Percentiles rank a stretch among this genome's conserved stretches.
Evolutionary conservation across 441 rosid species (phyloP).

Genomic region (Aquilaria agallochum): DNA sequence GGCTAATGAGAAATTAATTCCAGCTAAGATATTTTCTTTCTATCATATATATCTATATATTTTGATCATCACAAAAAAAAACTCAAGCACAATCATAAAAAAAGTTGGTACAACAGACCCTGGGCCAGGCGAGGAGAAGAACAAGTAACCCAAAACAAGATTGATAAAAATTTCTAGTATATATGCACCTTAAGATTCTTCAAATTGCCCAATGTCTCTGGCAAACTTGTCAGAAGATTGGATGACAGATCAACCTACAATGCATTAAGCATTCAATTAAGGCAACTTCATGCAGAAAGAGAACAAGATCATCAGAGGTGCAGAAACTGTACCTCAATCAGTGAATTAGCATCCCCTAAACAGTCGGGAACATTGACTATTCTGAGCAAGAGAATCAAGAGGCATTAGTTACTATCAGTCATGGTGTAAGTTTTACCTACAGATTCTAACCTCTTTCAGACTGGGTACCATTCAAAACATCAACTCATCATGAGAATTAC

Average conservation of each 20-base stretch:
- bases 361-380: conserved; percentile 42
- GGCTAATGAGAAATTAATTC: too few species aligned
- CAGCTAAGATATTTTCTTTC: too few species aligned
- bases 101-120: conserved; percentile 1
- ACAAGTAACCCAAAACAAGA: background rate
- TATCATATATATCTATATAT: too few species aligned
- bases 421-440: too few species aligned
- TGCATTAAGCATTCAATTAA: conserved; percentile 10
- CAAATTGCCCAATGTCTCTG: conserved; percentile 58
- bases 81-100: too few species aligned
- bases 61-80: too few species aligned
- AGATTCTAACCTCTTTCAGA: too few species aligned
- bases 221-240: conserved; percentile 64
- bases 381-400: conserved; percentile 34
- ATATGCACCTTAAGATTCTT: conserved; percentile 57
- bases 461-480: too few species aligned
- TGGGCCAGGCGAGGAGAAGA: background rate
- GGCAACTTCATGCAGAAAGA: background rate
- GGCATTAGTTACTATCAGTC: conserved; percentile 1
- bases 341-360: conserved; percentile 56
- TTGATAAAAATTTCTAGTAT: background rate
- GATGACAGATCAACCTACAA: conserved; percentile 87
- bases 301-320: background rate
- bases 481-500: too few species aligned
- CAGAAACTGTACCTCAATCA: conserved; percentile 51